phyloP scores from a whole-genome alignment of 2,329 filamentous ascomycete species.

The Colletotrichum noveboracense region DNA sequence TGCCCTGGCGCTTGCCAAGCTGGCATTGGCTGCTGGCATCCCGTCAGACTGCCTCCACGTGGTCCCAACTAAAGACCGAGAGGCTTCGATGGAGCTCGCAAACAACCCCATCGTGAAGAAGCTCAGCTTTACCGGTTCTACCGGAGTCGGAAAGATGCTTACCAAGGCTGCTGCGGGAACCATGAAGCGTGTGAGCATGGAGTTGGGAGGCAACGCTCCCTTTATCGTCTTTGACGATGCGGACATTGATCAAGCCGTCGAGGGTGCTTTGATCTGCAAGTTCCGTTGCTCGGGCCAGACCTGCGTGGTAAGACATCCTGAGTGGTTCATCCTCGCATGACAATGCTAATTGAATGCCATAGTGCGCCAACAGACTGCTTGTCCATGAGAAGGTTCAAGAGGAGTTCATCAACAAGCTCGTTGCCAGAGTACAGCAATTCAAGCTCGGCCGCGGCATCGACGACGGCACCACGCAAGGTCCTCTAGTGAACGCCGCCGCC shows the following conservation, averaged over 20 bases:
- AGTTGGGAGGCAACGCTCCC: constrained; percentile 76
- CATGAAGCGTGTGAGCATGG: constrained; percentile 76
- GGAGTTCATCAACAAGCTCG: constrained; percentile 53
- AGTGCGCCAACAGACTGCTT: constrained; percentile 58
- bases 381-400: constrained; percentile 66
- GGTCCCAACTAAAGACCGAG: constrained; percentile 30
- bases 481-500: constrained; percentile 70
- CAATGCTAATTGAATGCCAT: not conserved
- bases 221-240: constrained; percentile 81
- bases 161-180: constrained; percentile 75
- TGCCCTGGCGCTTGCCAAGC: constrained; percentile 67
- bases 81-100: constrained; percentile 24
- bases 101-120: constrained; percentile 60
- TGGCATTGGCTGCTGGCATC: constrained; percentile 69
- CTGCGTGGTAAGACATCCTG: constrained; percentile 52
- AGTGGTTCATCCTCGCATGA: fast-evolving
- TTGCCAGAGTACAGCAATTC: constrained; percentile 60
- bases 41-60: constrained; percentile 65
- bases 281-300: constrained; percentile 78
- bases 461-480: constrained; percentile 62
- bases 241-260: constrained; percentile 70
- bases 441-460: constrained; percentile 63
- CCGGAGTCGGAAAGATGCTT: constrained; percentile 49
- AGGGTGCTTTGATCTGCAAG: constrained; percentile 70
- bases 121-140: constrained; percentile 74